A percentile compares a stretch with the other conserved stretches of the same genome.
Evolutionary conservation across 2,329 filamentous ascomycete species (phyloP).

Genomic region (Intubia oerlemansii): DNA sequence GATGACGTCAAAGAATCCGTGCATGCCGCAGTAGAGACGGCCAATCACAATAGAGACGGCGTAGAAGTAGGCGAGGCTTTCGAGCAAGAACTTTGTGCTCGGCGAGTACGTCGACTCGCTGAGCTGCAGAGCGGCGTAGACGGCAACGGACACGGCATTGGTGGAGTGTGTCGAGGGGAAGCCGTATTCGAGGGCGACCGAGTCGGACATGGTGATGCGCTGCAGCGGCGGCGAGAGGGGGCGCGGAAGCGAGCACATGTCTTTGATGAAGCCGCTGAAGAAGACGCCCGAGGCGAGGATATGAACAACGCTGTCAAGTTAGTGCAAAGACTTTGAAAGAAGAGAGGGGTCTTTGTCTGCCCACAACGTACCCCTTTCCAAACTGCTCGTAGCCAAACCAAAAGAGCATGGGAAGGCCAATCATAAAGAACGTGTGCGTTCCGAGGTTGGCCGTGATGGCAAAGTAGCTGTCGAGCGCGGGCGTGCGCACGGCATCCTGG

Average conservation of each 20-base stretch:
- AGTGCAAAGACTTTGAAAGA: background rate
- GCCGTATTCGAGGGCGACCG: constrained; percentile 84
- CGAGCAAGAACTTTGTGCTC: constrained; percentile 37
- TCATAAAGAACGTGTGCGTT: constrained; percentile 98
- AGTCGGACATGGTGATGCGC: constrained; percentile 93
- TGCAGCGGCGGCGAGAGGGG: constrained; percentile 82
- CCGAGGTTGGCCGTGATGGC: constrained; percentile 89
- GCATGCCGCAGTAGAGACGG: constrained; percentile 93
- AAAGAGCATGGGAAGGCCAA: constrained; percentile 81
- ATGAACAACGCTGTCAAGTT: constrained; percentile 37
- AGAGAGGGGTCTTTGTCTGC: background rate
- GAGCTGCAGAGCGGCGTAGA: constrained; percentile 53
- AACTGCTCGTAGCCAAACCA: constrained; percentile 82
- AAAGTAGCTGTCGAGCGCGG: constrained; percentile 85
- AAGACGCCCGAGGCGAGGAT: constrained; percentile 63
- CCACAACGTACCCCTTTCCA: constrained; percentile 57
- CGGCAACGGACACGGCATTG: constrained; percentile 83
- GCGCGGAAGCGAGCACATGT: constrained; percentile 77
- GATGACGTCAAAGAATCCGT: constrained; percentile 83
- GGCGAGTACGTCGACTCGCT: constrained; percentile 40
- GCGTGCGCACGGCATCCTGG: constrained; percentile 61
- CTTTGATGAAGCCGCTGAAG: constrained; percentile 84
- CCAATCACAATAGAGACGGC: constrained; percentile 77
- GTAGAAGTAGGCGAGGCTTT: constrained; percentile 60
- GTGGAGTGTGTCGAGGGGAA: constrained; percentile 95